Evolutionary conservation across 2,329 filamentous ascomycete species (phyloP), one percentile per base, ranked within the genome.

Genomic region (Diaporthe velutina): DNA sequence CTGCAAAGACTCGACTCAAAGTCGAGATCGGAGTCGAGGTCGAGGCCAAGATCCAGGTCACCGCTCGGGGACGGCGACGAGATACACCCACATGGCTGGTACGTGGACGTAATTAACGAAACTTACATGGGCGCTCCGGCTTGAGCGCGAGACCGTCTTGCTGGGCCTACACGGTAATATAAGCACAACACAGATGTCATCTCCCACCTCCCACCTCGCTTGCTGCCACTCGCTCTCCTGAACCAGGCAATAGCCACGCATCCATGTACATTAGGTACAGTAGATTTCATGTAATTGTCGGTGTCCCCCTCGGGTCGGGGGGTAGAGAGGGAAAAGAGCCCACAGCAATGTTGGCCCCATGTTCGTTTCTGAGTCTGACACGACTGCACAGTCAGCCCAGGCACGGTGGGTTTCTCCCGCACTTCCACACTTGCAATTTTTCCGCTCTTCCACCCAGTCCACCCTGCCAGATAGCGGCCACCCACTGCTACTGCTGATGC

Each of bases 71-170:
- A 68, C 48, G 45, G 64, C 64, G 64, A 54, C 48, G 48, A 19
- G 33, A 40, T 52, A 38, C 64, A 68, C 64, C 64, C 48, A 68
- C 64, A 54, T 38, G 54, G 45, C 61, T 50, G 64, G 64, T 17
- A 38, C 64, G 64, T 25, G 30, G 64, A 67, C 64, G 64, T 68
- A 68, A 68, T 68, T 68, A 68, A 68, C 48, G 64, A 67, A 54
- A 54, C 48, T 22, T 67, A 33, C 58, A n/a, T 42, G 58, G 58
- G 58, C n/a, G 61, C 61, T 67, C 22, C 42, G 61, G 42, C 61
- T 38, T 50, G 61, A 67, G 40, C 61, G 5, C 38, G 42, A 22
- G 17, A 8, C 30, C 42, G 42, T 50, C 30, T 67, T 30, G 64
- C 22, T 40, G 25, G 60, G 48, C n/a, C 60, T 64, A 25, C 33